phyloP scores from a whole-genome alignment of 1,284 basidiomycete genomes.

The Termitomyces sp. region DNA sequence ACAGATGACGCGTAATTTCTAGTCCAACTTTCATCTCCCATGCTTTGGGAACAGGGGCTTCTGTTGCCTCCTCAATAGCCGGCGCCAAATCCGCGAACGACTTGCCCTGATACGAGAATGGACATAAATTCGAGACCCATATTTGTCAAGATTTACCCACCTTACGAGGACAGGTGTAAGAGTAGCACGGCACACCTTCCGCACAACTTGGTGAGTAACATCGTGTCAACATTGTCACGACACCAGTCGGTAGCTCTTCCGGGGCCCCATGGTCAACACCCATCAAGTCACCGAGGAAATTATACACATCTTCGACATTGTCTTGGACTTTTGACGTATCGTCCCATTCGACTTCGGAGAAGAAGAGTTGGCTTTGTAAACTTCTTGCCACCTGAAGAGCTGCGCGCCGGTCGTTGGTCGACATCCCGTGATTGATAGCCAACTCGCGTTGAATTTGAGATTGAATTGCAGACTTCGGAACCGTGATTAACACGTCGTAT shows the following conservation, averaged over 20 bases:
- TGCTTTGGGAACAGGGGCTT: constrained; percentile 13
- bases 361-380: constrained; percentile 89
- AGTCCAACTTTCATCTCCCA: constrained; percentile 17
- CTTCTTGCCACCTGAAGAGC: constrained; percentile 86
- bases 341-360: constrained; percentile 97
- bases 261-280: constrained; percentile 53
- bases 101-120: constrained; percentile 7
- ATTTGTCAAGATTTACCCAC: constrained; percentile 31
- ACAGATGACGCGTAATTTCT: constrained; percentile 65
- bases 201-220: constrained; percentile 85
- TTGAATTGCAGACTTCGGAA: constrained; percentile 71
- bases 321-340: constrained; percentile 71
- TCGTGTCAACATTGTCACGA: constrained; percentile 73
- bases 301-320: constrained; percentile 92
- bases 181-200: constrained; percentile 65
- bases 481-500: neutral
- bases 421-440: constrained; percentile 64
- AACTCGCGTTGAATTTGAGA: constrained; percentile 71
- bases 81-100: constrained; percentile 11
- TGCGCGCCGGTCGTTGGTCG: constrained; percentile 69
- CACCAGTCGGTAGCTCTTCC: constrained; percentile 82
- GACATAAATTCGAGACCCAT: neutral
- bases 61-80: constrained; percentile 4
- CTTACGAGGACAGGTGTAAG: constrained; percentile 67
- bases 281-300: constrained; percentile 88